Conservation (phyloP, 2,329 filamentous ascomycete species). For the Trichoderma arundinaceum region DNA sequence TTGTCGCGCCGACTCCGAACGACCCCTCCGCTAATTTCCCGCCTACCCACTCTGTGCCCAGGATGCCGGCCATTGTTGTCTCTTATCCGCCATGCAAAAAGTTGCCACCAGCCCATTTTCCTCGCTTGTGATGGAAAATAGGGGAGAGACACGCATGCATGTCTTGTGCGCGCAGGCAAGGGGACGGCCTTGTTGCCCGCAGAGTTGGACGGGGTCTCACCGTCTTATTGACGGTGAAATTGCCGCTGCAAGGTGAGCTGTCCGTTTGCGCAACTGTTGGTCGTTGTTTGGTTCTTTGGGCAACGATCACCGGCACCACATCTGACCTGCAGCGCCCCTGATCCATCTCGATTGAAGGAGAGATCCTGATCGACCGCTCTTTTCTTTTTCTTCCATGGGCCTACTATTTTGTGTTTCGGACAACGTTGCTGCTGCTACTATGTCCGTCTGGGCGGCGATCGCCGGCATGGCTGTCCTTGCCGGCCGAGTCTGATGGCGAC, state of each 20-base stretch:
- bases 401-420: not conserved
- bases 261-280: conserved; percentile 6
- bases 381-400: not conserved
- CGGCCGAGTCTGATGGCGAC: not conserved
- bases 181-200: not conserved
- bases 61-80: conserved; percentile 18
- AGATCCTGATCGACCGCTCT: conserved; percentile 29
- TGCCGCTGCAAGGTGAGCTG: conserved; percentile 3
- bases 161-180: conserved; percentile 26
- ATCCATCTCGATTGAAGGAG: conserved; percentile 22
- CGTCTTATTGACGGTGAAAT: conserved; percentile 17
- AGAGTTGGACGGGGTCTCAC: conserved; percentile 4
- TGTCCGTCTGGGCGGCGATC: conserved; percentile 14
- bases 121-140: conserved; percentile 23
- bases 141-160: conserved; percentile 27
- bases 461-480: not conserved
- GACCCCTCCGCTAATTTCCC: conserved; percentile 35
- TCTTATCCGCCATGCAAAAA: not conserved
- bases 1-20: conserved; percentile 17
- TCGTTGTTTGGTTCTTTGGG: conserved; percentile 12
- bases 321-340: conserved; percentile 26
- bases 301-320: conserved; percentile 10
- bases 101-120: not conserved
- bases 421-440: not conserved
- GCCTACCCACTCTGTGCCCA: conserved; percentile 29